These are phyloP conservation scores for Ordospora colligata DNA, from an alignment of 371 early-diverging fungal genomes.

Conservation along the genomic window DNA sequence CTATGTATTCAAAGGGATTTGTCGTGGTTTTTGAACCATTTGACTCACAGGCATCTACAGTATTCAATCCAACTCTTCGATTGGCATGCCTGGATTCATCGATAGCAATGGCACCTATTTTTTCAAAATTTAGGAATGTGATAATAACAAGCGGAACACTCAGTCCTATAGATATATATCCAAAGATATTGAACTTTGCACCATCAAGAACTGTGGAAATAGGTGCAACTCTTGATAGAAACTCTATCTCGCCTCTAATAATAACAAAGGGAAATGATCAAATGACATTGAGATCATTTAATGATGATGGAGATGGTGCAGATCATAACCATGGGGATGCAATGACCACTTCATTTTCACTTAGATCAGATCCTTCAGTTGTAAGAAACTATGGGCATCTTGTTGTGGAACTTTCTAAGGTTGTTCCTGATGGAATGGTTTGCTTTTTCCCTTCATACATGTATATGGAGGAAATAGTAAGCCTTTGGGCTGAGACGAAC, in stretches of 20 bases:
- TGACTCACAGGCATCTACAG: slow-evolving; percentile 75
- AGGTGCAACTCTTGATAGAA: slow-evolving; percentile 77
- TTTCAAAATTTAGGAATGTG: slow-evolving; percentile 83
- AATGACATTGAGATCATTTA: slow-evolving; percentile 50
- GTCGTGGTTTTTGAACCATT: slow-evolving; percentile 90
- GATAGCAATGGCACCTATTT: slow-evolving; percentile 85
- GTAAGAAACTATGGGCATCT: slow-evolving; percentile 96
- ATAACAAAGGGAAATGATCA: slow-evolving; percentile 62
- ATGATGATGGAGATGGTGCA: not conserved
- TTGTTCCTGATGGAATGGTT: slow-evolving; percentile 93
- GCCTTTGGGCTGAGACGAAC: slow-evolving; percentile 86
- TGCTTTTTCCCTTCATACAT: slow-evolving; percentile 96
- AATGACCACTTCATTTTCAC: slow-evolving; percentile 84
- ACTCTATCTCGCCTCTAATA: slow-evolving; percentile 84
- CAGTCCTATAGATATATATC: slow-evolving; percentile 94
- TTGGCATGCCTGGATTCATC: slow-evolving; percentile 85
- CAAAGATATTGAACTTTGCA: slow-evolving; percentile 81
- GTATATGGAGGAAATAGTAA: slow-evolving; percentile 95
- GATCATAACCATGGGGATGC: slow-evolving; percentile 55
- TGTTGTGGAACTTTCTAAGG: slow-evolving; percentile 78
- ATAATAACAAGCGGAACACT: slow-evolving; percentile 97
- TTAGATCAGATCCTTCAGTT: slow-evolving; percentile 90
- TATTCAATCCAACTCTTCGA: slow-evolving; percentile 68
- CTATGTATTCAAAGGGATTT: slow-evolving; percentile 90
- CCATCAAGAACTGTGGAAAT: slow-evolving; percentile 71